phyloP scores from a whole-genome alignment of 2,329 filamentous ascomycete genomes.

The Epichloe uncinata region DNA sequence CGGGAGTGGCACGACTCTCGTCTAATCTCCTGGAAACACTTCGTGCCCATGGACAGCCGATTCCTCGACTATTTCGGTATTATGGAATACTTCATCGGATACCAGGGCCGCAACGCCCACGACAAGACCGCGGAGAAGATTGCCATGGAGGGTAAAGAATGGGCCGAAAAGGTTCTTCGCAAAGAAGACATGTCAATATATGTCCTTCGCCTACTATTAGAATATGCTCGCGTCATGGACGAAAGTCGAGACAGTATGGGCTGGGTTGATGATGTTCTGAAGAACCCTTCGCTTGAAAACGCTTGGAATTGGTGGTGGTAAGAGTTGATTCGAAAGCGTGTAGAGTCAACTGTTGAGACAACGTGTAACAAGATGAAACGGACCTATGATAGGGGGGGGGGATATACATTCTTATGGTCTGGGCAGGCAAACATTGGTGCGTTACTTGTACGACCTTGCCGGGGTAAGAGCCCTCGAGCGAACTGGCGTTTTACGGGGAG shows the following conservation, averaged over 20 bases:
- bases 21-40: constrained; percentile 66
- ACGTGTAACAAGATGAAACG: neutral
- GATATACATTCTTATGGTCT: too few relatives aligned
- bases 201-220: constrained; percentile 47
- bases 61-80: constrained; percentile 61
- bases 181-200: constrained; percentile 66
- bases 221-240: constrained; percentile 45
- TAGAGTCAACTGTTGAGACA: neutral
- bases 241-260: constrained; percentile 39
- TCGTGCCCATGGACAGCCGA: constrained; percentile 64
- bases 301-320: constrained; percentile 17
- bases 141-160: constrained; percentile 49
- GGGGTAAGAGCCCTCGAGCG: too few relatives aligned
- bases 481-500: too few relatives aligned
- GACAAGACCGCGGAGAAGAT: constrained; percentile 51
- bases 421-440: too few relatives aligned
- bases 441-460: too few relatives aligned
- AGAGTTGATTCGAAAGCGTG: neutral
- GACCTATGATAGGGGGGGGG: neutral
- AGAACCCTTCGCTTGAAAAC: constrained; percentile 19
- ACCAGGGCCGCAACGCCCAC: constrained; percentile 30
- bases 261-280: constrained; percentile 37
- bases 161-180: constrained; percentile 55
- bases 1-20: constrained; percentile 70
- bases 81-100: constrained; percentile 61